phyloP scores from a whole-genome alignment of 2,329 filamentous ascomycete genomes.

The Aspergillus brunneoviolaceus region DNA sequence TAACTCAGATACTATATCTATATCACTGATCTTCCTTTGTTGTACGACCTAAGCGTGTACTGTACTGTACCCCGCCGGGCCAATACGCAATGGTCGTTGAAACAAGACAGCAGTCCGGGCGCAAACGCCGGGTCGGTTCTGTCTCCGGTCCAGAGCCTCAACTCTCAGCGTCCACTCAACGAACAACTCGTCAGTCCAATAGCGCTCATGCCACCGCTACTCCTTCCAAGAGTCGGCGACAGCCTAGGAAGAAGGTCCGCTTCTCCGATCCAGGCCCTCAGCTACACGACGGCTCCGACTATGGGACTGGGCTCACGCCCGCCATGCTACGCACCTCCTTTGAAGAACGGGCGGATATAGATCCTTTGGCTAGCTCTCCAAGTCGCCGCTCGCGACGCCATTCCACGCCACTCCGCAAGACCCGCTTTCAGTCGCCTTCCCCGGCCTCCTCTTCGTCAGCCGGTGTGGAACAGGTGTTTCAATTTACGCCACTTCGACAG shows the following conservation, averaged over 20 bases:
- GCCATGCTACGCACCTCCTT: slow-evolving; percentile 42
- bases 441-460: slow-evolving; percentile 19
- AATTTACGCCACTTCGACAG: slow-evolving; percentile 48
- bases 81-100: slow-evolving; percentile 22
- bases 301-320: slow-evolving; percentile 48
- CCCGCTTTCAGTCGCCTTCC: slow-evolving; percentile 23
- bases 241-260: slow-evolving; percentile 43
- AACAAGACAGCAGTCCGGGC: slow-evolving; percentile 24
- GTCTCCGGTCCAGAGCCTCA: slow-evolving; percentile 8
- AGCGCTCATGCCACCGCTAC: neutral
- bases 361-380: slow-evolving; percentile 28
- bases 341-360: slow-evolving; percentile 24
- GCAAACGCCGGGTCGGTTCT: slow-evolving; percentile 30
- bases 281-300: slow-evolving; percentile 18
- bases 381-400: slow-evolving; percentile 30
- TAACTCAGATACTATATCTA: no score
- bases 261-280: slow-evolving; percentile 46
- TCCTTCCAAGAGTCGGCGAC: slow-evolving; percentile 30
- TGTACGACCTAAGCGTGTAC: neutral
- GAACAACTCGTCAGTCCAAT: slow-evolving; percentile 3
- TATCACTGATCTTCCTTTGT: no score
- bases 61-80: neutral
- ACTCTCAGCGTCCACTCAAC: slow-evolving; percentile 5
- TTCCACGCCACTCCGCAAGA: slow-evolving; percentile 34
- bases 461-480: slow-evolving; percentile 34